Base-by-base conservation (phyloP, 495 filamentous ascomycete genomes). In the Penicillium bovifimosum region DNA sequence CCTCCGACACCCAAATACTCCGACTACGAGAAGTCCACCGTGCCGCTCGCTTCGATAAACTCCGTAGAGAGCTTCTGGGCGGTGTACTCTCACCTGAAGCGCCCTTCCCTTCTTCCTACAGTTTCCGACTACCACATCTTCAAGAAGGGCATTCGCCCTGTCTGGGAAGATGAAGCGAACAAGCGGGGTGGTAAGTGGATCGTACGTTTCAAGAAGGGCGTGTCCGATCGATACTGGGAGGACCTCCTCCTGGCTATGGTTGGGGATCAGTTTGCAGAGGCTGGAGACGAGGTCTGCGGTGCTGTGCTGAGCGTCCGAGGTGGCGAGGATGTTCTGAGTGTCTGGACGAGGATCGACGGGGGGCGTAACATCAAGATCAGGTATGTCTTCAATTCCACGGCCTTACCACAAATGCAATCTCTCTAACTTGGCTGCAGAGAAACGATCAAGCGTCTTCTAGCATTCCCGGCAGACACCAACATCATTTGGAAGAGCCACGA, bases 61-160 rank as follows among this genome's bases (percentile, higher is more conserved):
- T 87, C 89, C 8, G 90, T 80, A 42, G 90, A 97, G 73, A 86
- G 92, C 33, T 97, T 98, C 69, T 97, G 91, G 84, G 74, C 80
- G n/a, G 80, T 95, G 11, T 97, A 96, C 67, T 76, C 81, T 20
- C 92, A 97, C 67, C 78, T 98, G 44, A 95, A 95, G 67, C 83
- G 88, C 14, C 95, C 93, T 2, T 96, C 88, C 36, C 73, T 80
- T 11, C 76, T 98, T 42, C 93, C 93, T 9, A 85, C 90, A 17
- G 93, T 97, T 27, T 96, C 91, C 11, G 93, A 98, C 65, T 98
- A 96, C 66, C 95, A 97, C 67, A 85, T 98, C 47, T 98, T 98
- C 75, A 95, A 93, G 76, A 90, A 95, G 63, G 95, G 91, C 41
- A 91, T 97, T 27, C 84, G 93, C 52, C 93, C 93, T 33, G 93